Evolutionary conservation across 257 asterid species (phyloP), one percentile per base, ranked within the genome.

Genomic region (Lycium ferocissimum): DNA sequence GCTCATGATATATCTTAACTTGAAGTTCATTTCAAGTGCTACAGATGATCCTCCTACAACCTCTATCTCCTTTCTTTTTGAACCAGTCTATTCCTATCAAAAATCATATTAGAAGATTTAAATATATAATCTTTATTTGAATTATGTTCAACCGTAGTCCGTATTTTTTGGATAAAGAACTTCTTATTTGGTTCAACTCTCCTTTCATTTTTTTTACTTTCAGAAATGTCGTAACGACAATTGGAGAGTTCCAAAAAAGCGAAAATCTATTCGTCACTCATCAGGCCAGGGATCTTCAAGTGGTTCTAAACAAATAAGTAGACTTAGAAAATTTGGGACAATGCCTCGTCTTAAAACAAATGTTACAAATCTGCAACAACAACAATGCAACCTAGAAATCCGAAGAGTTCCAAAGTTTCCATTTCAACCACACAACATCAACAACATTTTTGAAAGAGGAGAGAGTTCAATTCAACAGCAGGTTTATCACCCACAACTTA

Each of bases 211-310:
- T 33, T 85, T 43, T 20, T 26, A 26, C 1, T 59, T 20, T 40
- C 51, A 87, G 89, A 89, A 87, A 89, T 89, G 87, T 73, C 90
- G 90, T 13, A 80, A 84, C 17, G 51, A 85, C 59, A 80, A 85
- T 0, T 89, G 90, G 90, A 67, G 82, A 71, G 6, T 51, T 8
- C 84, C 56, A 1, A 59, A 83, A 9, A 63, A 47, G 58, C 83
- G 75, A 5, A 83, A 9, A 65, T 40, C 4, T 81, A 7, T 4
- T 17, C 14, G 62, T 49, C 40, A 3, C 13, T 22, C 49, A 10
- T 12, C 17, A 15, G 17, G 49, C 2, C 17, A 12, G 4, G 8
- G 18, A 6, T 10, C 76, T 13, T 49, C 76, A 0, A 62, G 20
- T 47, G 76, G 8, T 47, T 81, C 84, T 9, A 38, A 7, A 57